Percentiles rank a stretch among this genome's conserved stretches.
These are phyloP conservation scores for Syncephalastrum contaminatum DNA, from an alignment of 371 early-diverging fungal species.

Conservation along the genomic window DNA sequence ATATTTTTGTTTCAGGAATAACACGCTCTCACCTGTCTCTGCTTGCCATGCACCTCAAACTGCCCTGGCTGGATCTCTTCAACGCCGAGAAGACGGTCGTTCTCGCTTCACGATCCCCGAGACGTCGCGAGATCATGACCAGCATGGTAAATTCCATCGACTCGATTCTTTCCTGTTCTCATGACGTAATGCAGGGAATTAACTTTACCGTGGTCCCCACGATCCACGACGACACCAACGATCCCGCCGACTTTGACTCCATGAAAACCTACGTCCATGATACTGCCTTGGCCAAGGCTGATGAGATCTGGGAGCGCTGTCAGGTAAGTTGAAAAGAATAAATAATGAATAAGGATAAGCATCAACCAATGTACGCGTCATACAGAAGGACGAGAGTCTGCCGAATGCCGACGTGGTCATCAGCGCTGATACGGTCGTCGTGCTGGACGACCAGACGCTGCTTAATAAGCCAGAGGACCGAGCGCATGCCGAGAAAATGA, in stretches of 20 bases:
- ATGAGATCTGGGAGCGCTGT: constrained; percentile 37
- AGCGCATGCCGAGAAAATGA: constrained; percentile 58
- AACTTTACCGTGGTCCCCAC: constrained; percentile 59
- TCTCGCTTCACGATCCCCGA: constrained; percentile 81
- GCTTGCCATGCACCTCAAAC: neutral
- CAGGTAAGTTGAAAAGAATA: constrained; percentile 19
- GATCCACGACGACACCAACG: constrained; percentile 32
- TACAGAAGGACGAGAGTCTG: constrained; percentile 26
- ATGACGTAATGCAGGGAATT: constrained; percentile 44
- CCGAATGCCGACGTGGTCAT: constrained; percentile 65
- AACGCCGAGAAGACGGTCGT: constrained; percentile 50
- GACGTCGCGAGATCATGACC: constrained; percentile 74
- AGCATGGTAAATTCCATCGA: constrained; percentile 43
- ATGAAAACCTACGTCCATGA: constrained; percentile 32
- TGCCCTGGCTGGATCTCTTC: constrained; percentile 11
- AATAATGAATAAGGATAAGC: neutral
- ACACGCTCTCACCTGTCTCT: too few relatives aligned
- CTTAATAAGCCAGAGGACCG: constrained; percentile 60
- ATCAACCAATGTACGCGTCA: neutral
- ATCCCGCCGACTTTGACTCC: constrained; percentile 27
- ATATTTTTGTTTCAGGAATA: too few relatives aligned
- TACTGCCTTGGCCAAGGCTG: constrained; percentile 40
- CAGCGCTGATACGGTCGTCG: constrained; percentile 82
- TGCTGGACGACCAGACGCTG: constrained; percentile 42
- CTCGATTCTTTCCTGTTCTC: neutral